Evolutionary conservation across 495 filamentous ascomycete species (phyloP).

Genomic region (Aspergillus nanangensis): DNA sequence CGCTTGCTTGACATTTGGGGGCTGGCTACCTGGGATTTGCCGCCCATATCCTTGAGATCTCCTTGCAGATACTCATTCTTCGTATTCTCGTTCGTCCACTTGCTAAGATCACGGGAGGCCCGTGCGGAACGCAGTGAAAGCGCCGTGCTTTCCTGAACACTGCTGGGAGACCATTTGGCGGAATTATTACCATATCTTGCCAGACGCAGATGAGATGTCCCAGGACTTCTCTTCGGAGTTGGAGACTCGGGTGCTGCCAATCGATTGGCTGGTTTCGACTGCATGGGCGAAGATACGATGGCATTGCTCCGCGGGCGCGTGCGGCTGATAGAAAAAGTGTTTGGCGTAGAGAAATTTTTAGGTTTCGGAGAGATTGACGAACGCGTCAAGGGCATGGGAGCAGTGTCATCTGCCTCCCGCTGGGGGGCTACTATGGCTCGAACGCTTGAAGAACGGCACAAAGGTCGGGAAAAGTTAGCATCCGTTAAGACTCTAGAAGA

Average conservation of each 20-base stretch:
- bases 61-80: slow-evolving; percentile 18
- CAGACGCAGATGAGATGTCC: slow-evolving; percentile 17
- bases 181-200: slow-evolving; percentile 27
- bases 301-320: not conserved
- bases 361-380: not conserved
- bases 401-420: slow-evolving; percentile 2
- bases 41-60: slow-evolving; percentile 17
- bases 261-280: slow-evolving; percentile 19
- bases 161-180: slow-evolving; percentile 27
- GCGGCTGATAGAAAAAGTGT: slow-evolving; percentile 2
- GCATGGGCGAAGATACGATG: slow-evolving; percentile 21
- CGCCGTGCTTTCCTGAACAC: slow-evolving; percentile 20
- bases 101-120: slow-evolving; percentile 16
- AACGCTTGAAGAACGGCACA: slow-evolving; percentile 30
- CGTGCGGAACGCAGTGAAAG: slow-evolving; percentile 29
- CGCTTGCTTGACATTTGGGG: slow-evolving; percentile 44
- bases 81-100: slow-evolving; percentile 30
- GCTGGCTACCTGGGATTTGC: slow-evolving; percentile 17
- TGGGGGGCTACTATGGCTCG: slow-evolving; percentile 22
- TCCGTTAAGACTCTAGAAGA: not conserved
- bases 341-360: not conserved
- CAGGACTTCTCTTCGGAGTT: slow-evolving; percentile 21
- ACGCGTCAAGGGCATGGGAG: not conserved
- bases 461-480: slow-evolving; percentile 35
- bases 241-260: slow-evolving; percentile 24